A percentile compares a stretch with the other conserved stretches of the same genome.
Evolutionary conservation across 2,329 filamentous ascomycete genomes (phyloP).

Genomic region (Fusarium cicatricum): DNA sequence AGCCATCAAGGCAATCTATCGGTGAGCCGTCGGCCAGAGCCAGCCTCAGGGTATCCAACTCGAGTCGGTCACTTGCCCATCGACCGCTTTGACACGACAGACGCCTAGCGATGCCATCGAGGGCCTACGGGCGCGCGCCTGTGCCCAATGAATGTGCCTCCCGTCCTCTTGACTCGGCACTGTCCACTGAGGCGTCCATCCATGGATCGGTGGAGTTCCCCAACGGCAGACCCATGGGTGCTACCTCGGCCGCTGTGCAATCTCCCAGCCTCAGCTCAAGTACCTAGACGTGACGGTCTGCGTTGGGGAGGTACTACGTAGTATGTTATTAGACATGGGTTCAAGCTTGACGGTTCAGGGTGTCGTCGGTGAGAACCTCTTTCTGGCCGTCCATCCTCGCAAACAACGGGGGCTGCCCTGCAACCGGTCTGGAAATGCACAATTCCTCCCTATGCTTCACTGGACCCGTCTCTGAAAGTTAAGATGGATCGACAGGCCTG

Average conservation of each 20-base stretch:
- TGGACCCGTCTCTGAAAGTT: not conserved
- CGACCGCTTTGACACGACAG: conserved; percentile 7
- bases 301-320: too few relatives aligned
- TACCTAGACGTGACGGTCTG: conserved; percentile 12
- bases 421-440: conserved; percentile 15
- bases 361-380: conserved; percentile 25
- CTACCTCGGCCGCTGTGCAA: conserved; percentile 35
- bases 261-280: conserved; percentile 37
- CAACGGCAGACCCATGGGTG: conserved; percentile 31
- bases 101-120: conserved; percentile 4
- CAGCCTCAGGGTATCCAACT: not conserved
- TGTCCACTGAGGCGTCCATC: conserved; percentile 31
- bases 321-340: conserved; percentile 30
- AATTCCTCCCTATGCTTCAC: too few relatives aligned
- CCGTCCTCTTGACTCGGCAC: conserved; percentile 36
- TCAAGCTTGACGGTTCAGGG: conserved; percentile 31
- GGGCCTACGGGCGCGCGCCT: conserved; percentile 20
- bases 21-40: conserved; percentile 12
- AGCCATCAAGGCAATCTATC: conserved; percentile 25
- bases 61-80: conserved; percentile 3
- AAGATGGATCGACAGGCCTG: conserved; percentile 19
- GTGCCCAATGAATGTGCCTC: conserved; percentile 21
- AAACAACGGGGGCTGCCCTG: too few relatives aligned
- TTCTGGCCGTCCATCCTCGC: conserved; percentile 20
- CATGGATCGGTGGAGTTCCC: conserved; percentile 36